Base-by-base conservation (phyloP, 2,329 filamentous ascomycete species). In the Leptodontidium sp. region DNA sequence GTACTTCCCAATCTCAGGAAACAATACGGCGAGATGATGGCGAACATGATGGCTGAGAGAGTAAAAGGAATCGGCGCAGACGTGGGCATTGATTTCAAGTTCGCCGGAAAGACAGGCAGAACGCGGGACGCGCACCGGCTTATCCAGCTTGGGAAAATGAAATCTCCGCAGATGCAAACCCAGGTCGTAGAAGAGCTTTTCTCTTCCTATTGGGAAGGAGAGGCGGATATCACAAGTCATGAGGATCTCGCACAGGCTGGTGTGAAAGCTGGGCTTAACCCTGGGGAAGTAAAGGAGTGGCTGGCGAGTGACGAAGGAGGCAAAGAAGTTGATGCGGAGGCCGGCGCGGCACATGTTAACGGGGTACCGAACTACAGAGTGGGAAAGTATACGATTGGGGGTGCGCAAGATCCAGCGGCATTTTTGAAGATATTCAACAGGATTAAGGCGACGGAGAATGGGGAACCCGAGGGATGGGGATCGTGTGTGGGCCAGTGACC, bases 1-100 rank as follows among this genome's bases (percentile, higher is more conserved):
- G 45, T 49, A 15, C 45, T 49, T 21, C 45, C n/a, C 45, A 49
- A 49, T 49, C 14, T 49, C 14, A 49, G n/a, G 45, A 49, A 49
- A 15, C 45, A 49, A 49, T 49, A 49, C 45, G 45, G 45, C 14
- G 45, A 49, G n/a, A 49, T 21, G n/a, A 49, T 49, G 45, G 45
- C 45, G n/a, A 49, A 49, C 12, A 7, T 49, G 45, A 49, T 49
- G 45, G 45, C 45, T 21, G 45, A 49, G 45, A 49, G 12, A 15
- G 45, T 49, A 49, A 49, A 49, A 49, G 45, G 45, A 49, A 49
- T 49, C 45, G 45, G 45, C 45, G 45, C 45, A 49, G 45, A 49
- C 45, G 45, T 49, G 14, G 45, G 45, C 45, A 49, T 49, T 21
- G n/a, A 49, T 12, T 49, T 49, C 45, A 49, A 7, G 45, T 49